These are phyloP conservation scores for Colletotrichum sp. DNA, from an alignment of 2,329 filamentous ascomycete species.

Conservation along the genomic window DNA sequence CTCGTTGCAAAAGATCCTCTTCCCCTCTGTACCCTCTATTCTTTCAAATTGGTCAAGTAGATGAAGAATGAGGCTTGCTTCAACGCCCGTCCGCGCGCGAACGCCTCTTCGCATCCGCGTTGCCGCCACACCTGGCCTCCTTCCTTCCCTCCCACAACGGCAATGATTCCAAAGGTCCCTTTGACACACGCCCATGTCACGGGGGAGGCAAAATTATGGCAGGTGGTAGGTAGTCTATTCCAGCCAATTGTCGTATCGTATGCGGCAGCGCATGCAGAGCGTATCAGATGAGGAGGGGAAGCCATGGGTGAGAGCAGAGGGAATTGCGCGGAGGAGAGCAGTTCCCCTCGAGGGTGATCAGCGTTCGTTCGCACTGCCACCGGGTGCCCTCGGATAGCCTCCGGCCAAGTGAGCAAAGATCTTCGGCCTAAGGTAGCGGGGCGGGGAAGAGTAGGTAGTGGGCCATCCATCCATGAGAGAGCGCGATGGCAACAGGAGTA, in stretches of 20 bases:
- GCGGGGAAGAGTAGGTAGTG: not conserved
- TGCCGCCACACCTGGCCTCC: not conserved
- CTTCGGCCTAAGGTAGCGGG: constrained; percentile 13
- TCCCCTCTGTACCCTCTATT: not conserved
- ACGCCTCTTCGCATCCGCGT: not conserved
- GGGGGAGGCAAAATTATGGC: not conserved
- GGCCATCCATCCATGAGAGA: not conserved
- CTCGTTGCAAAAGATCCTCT: not conserved
- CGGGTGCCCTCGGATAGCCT: not conserved
- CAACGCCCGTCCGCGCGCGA: not conserved
- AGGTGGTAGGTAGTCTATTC: not conserved
- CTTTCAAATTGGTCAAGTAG: not conserved
- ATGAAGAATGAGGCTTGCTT: not conserved
- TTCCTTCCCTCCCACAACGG: not conserved
- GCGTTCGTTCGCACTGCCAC: not conserved
- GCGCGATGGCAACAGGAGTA: not conserved
- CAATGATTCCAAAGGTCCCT: not conserved
- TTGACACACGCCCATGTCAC: not conserved
- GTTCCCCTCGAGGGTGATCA: not conserved
- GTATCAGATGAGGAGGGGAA: not conserved
- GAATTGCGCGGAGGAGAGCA: not conserved
- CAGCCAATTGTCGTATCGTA: constrained; percentile 1
- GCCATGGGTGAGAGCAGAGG: not conserved
- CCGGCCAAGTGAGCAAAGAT: constrained; percentile 3
- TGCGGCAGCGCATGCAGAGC: not conserved